A percentile compares a stretch with the other conserved stretches of the same genome.
phyloP scores from a whole-genome alignment of 192 early-diverging fungal genomes.

The Entrophospora sp. region DNA sequence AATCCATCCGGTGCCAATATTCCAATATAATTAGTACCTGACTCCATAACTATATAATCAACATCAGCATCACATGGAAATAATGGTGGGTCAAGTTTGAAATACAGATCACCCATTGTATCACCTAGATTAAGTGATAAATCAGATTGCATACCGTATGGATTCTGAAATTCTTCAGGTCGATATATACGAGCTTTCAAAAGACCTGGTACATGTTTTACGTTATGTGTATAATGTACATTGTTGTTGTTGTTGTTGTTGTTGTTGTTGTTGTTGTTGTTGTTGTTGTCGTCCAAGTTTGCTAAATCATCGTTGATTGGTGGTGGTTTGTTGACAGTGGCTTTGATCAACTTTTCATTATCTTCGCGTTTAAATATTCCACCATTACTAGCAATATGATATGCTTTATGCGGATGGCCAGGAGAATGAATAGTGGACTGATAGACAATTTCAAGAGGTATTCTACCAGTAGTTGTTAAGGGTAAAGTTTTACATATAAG shows the following conservation, averaged over 20 bases:
- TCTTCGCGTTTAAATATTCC: constrained; percentile 1
- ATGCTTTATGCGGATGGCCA: constrained; percentile 3
- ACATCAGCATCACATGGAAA: constrained; percentile 12
- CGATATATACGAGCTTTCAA: background rate
- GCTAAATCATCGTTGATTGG: too few relatives aligned
- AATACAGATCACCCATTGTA: constrained; percentile 3
- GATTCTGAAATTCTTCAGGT: background rate
- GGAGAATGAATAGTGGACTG: background rate
- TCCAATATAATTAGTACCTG: background rate
- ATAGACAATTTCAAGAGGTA: background rate
- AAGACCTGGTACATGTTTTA: background rate
- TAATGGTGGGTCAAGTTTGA: constrained; percentile 3
- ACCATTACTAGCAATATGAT: constrained; percentile 7
- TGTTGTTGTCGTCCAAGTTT: too few relatives aligned
- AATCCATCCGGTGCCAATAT: constrained; percentile 3
- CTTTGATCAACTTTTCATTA: constrained; percentile 6
- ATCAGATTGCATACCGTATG: background rate
- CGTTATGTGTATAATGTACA: background rate
- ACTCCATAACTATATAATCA: background rate
- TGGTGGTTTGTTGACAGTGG: background rate
- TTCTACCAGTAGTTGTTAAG: background rate
- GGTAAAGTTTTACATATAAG: background rate
- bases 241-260: background rate
- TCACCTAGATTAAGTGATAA: background rate
- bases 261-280: background rate